Base-by-base conservation (phyloP, 2,329 filamentous ascomycete genomes). In the Coniochaeta sp. region DNA sequence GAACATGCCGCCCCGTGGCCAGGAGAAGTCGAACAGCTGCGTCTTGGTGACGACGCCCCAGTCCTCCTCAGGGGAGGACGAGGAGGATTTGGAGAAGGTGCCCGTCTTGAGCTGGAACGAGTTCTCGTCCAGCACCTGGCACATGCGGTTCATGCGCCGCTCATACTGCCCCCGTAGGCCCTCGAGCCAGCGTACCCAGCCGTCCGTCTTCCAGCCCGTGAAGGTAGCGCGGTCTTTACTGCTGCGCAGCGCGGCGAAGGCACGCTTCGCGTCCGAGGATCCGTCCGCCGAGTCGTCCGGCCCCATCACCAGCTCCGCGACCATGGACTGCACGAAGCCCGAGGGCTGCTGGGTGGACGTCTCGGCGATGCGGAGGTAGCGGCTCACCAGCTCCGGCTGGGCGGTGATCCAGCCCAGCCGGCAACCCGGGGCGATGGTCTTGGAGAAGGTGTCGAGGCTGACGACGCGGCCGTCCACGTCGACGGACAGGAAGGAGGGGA, bases 1-100 rank as follows among this genome's bases (percentile, higher is more conserved):
- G 72, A 96, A 97, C 92, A 97, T 97, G 69, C 93, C 93, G 38
- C 88, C 93, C 30, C 89, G 84, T 1, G 93, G 92, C 81, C 89
- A 91, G 65, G 82, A 75, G 70, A 96, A 96, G 54, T 87, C 84
- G 72, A 88, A 90, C 65, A 96, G 82, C 62, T 82, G 80, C 1
- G 84, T 88, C 74, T 89, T 92, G 68, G 87, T 86, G 55, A 96
- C 81, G 61, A 93, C 82, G 61, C 87, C 83, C 87, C 90, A 95
- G 61, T 89, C 89, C 44, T 82, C 75, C 38, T 80, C 76, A n/a
- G 26, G 63, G 61, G n/a, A n/a, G n/a, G n/a, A n/a, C n/a, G n/a
- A n/a, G n/a, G n/a, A n/a, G n/a, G 32, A 71, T 66, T 54, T 74
- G 52, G 75, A 66, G 2, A 78, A 76, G 0, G 76, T 81, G n/a